Conservation (phyloP, 352 stramenopile genomes). For the Discostella stelligera region DNA sequence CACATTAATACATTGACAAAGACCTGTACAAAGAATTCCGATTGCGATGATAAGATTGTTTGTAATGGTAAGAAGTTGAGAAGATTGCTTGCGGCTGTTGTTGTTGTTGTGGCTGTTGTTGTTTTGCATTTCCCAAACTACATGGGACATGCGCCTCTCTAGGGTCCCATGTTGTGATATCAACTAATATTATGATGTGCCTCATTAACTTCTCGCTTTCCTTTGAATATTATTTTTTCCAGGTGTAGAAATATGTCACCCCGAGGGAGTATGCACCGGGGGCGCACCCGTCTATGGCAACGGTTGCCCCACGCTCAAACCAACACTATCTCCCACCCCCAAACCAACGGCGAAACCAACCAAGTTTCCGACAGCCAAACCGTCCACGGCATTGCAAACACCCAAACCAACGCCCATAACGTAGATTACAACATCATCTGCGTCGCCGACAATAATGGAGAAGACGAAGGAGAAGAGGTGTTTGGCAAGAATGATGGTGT, state of each 20-base stretch:
- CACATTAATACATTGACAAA: not conserved
- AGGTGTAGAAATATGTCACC: not conserved
- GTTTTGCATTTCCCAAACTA: too few species aligned
- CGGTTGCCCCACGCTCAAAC: not conserved
- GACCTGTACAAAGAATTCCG: conserved; percentile 5
- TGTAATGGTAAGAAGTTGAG: not conserved
- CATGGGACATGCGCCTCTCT: too few species aligned
- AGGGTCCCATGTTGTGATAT: too few species aligned
- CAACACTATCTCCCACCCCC: not conserved
- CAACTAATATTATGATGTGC: too few species aligned
- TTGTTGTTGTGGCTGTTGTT: not conserved
- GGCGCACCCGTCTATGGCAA: not conserved
- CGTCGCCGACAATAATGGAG: too few species aligned
- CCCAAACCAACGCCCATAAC: not conserved
- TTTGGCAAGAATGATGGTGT: too few species aligned
- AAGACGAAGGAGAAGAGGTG: too few species aligned
- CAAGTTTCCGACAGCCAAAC: not conserved
- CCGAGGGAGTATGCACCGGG: not conserved
- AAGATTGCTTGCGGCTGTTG: not conserved
- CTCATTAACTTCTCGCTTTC: too few species aligned
- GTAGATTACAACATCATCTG: not conserved
- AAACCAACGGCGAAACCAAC: not conserved
- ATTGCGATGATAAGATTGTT: conserved; percentile 13
- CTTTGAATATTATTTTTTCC: not conserved
- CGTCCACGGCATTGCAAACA: not conserved